phyloP scores from a whole-genome alignment of 2,329 filamentous ascomycete genomes.

The Penicillium sp. region DNA sequence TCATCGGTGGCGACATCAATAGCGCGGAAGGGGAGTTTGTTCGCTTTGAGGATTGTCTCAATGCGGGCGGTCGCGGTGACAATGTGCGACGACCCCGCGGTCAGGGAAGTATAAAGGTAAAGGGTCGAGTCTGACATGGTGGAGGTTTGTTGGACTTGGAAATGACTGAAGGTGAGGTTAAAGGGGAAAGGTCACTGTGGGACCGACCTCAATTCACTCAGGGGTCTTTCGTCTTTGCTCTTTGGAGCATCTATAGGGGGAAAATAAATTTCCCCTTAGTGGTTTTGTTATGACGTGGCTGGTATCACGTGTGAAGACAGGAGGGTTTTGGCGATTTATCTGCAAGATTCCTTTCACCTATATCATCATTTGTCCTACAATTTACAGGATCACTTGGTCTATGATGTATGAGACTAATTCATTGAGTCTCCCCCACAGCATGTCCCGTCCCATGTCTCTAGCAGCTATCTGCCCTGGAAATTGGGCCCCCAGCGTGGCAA shows the following conservation, averaged over 20 bases:
- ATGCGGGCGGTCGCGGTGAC: slow-evolving; percentile 93
- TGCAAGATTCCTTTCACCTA: neutral
- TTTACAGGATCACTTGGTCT: neutral
- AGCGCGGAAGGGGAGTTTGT: slow-evolving; percentile 89
- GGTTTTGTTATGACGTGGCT: slow-evolving; percentile 2
- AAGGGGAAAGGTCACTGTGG: neutral
- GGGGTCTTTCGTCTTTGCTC: neutral
- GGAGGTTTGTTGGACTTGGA: neutral
- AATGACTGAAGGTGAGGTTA: neutral
- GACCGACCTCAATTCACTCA: neutral
- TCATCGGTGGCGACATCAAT: slow-evolving; percentile 89
- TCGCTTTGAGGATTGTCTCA: slow-evolving; percentile 93
- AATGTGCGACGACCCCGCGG: slow-evolving; percentile 92
- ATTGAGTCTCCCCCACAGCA: slow-evolving; percentile 11
- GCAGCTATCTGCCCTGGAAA: neutral
- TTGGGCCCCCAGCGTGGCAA: slow-evolving; percentile 17
- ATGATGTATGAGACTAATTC: neutral
- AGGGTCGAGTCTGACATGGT: slow-evolving; percentile 60
- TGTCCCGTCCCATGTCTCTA: slow-evolving; percentile 5
- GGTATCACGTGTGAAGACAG: neutral
- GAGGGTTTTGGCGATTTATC: neutral
- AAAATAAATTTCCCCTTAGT: neutral
- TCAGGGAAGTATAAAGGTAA: slow-evolving; percentile 95
- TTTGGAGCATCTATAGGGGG: neutral
- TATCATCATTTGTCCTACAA: neutral